These are phyloP conservation scores for Nemania sp. DNA, from an alignment of 2,329 filamentous ascomycete genomes.

Conservation along the genomic window DNA sequence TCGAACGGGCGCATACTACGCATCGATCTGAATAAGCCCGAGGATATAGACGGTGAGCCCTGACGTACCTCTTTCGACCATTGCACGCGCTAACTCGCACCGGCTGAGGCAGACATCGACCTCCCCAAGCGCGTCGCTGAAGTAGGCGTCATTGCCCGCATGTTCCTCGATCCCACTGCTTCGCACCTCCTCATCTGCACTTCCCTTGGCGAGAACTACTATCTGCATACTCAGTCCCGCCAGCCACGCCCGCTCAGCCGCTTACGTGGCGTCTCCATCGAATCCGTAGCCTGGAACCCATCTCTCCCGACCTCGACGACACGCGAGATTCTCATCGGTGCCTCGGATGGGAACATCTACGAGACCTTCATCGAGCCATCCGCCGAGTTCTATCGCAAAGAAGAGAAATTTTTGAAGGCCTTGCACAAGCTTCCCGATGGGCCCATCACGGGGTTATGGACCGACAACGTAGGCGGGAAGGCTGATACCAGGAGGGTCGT, in stretches of 20 bases:
- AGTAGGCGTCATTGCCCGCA: constrained; percentile 87
- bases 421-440: constrained; percentile 84
- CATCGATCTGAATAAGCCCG: constrained; percentile 90
- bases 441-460: constrained; percentile 83
- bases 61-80: not conserved
- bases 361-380: constrained; percentile 94
- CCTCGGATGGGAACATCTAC: constrained; percentile 92
- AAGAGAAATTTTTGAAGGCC: constrained; percentile 87
- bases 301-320: constrained; percentile 91
- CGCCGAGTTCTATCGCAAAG: constrained; percentile 91
- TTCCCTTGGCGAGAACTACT: constrained; percentile 92
- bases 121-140: constrained; percentile 92
- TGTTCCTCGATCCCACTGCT: constrained; percentile 97
- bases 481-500: constrained; percentile 77
- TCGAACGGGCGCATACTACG: constrained; percentile 90
- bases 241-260: constrained; percentile 81
- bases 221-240: constrained; percentile 92
- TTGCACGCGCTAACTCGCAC: constrained; percentile 18
- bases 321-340: constrained; percentile 88
- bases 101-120: constrained; percentile 76
- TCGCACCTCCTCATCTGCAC: constrained; percentile 93
- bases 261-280: constrained; percentile 83
- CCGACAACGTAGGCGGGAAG: constrained; percentile 71
- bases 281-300: constrained; percentile 93
- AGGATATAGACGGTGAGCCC: constrained; percentile 78